Conservation (phyloP, 345 rosid species). For the Brassica cretica region DNA sequence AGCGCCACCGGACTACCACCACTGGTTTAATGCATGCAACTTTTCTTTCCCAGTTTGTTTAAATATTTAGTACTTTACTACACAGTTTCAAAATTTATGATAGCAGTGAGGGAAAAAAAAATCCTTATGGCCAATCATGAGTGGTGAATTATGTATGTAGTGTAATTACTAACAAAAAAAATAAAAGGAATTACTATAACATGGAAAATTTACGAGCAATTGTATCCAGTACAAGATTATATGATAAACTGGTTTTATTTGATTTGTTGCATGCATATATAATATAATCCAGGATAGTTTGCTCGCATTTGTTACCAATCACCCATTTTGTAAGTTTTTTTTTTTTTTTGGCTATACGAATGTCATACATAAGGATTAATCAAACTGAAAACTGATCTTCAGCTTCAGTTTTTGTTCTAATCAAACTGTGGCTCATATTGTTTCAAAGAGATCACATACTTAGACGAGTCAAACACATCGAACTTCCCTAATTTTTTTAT, state of each 20-base stretch:
- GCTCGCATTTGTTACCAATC: neutral
- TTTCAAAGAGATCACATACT: neutral
- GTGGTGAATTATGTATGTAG: neutral
- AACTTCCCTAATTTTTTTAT: neutral
- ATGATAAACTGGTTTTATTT: neutral
- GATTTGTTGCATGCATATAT: neutral
- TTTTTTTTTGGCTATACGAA: neutral
- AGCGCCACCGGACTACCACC: too few species aligned
- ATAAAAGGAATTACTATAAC: neutral
- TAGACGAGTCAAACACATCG: neutral
- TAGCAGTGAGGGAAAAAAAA: neutral
- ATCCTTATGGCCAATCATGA: neutral
- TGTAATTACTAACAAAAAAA: neutral
- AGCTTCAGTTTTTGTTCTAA: neutral
- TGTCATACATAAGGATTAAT: neutral
- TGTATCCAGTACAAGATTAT: neutral
- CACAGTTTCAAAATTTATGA: neutral
- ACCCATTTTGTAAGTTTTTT: neutral
- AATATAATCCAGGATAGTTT: neutral
- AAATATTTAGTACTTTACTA: neutral
- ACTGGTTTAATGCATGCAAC: conserved; percentile 5
- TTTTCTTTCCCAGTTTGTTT: neutral
- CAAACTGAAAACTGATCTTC: neutral
- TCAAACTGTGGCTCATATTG: neutral
- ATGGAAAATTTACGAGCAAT: neutral